Percentiles rank a stretch among this genome's conserved stretches.
These are phyloP conservation scores for Boletus sp. DNA, from an alignment of 768 basidiomycete genomes.

Conservation along the genomic window DNA sequence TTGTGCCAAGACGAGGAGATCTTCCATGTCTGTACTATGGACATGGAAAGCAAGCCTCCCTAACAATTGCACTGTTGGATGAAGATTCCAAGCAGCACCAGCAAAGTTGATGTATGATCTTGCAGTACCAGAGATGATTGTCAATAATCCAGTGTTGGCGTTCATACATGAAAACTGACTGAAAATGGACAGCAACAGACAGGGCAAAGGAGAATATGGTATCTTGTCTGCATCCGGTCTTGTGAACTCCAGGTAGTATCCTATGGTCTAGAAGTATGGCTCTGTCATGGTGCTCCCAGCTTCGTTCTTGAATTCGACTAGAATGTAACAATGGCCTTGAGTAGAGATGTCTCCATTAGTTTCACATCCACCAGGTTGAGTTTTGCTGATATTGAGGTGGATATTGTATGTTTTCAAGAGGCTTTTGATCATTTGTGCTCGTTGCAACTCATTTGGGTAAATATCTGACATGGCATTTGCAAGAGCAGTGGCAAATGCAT, in stretches of 20 bases:
- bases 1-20: conserved; percentile 5
- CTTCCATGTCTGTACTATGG: conserved; percentile 19
- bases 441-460: neutral
- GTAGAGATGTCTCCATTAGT: neutral
- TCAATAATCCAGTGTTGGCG: neutral
- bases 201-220: conserved; percentile 24
- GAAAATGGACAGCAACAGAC: conserved; percentile 22
- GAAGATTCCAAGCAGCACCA: conserved; percentile 25
- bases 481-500: neutral
- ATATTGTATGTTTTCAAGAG: too few relatives aligned
- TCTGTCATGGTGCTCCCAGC: conserved; percentile 16
- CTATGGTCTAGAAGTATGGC: conserved; percentile 25
- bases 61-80: conserved; percentile 9
- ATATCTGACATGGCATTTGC: neutral
- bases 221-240: conserved; percentile 1
- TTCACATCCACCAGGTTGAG: neutral
- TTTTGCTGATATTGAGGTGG: too few relatives aligned
- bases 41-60: conserved; percentile 13
- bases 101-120: conserved; percentile 30
- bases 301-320: conserved; percentile 25
- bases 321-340: neutral
- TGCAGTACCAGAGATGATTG: conserved; percentile 2
- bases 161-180: conserved; percentile 14
- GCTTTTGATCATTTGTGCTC: too few relatives aligned
- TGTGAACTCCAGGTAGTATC: conserved; percentile 23